phyloP scores from a whole-genome alignment of 768 basidiomycete species.

The Cystofilobasidium macerans region DNA sequence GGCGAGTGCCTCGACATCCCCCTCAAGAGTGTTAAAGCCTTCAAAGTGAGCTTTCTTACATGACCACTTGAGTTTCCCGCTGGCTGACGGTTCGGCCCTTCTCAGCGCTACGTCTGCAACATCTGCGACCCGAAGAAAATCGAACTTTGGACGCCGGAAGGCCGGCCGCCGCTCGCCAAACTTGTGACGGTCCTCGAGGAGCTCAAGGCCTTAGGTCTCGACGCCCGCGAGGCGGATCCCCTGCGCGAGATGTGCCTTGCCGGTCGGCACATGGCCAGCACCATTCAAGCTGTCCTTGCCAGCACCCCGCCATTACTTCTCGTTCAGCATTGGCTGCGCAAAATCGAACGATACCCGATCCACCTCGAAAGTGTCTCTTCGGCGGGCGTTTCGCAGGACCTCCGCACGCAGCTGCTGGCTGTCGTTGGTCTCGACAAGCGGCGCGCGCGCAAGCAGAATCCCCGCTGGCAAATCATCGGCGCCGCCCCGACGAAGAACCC shows the following conservation, averaged over 20 bases:
- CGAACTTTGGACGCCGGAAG: conserved; percentile 18
- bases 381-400: not conserved
- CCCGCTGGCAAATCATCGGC: conserved; percentile 17
- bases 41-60: conserved; percentile 13
- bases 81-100: not conserved
- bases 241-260: conserved; percentile 25
- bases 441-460: conserved; percentile 13
- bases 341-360: conserved; percentile 27
- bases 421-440: not conserved
- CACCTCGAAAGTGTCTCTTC: not conserved
- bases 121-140: conserved; percentile 22
- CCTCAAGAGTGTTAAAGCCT: conserved; percentile 24
- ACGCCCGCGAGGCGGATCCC: conserved; percentile 30
- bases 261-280: conserved; percentile 27
- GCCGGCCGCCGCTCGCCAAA: conserved; percentile 23
- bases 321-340: conserved; percentile 30
- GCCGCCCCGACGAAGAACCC: conserved; percentile 28
- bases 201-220: conserved; percentile 30
- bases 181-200: conserved; percentile 20
- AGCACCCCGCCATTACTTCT: no score
- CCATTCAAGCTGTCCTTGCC: no score
- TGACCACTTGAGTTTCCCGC: not conserved
- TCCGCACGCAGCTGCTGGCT: not conserved
- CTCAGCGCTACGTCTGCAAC: conserved; percentile 19
- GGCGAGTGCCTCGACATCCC: conserved; percentile 32